Evolutionary conservation across 108 stramenopile genomes (phyloP).

Genomic region (Stephanodiscus triporus): DNA sequence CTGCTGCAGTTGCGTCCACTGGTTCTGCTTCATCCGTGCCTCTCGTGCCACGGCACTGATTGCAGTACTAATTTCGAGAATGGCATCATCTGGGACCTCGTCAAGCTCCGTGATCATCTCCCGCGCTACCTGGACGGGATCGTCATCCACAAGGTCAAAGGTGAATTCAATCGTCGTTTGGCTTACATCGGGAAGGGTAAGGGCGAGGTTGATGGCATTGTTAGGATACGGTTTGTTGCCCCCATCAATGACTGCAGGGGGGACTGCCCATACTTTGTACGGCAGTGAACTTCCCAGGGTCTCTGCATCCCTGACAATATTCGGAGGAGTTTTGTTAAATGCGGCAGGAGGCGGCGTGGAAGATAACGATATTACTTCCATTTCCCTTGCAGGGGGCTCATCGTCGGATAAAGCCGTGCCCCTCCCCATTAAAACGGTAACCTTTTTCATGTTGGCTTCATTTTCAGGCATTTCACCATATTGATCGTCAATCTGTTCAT

Average conservation of each 20-base stretch:
- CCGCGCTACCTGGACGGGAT: conserved; percentile 84
- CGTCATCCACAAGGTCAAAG: conserved; percentile 86
- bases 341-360: conserved; percentile 20
- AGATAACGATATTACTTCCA: conserved; percentile 14
- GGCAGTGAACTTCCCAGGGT: conserved; percentile 15
- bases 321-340: conserved; percentile 3
- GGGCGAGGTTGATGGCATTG: conserved; percentile 75
- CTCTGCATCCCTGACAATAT: conserved; percentile 31
- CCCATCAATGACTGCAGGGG: conserved; percentile 49
- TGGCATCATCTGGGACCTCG: conserved; percentile 73
- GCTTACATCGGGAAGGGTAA: conserved; percentile 80
- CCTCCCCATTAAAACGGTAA: conserved; percentile 87
- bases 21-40: conserved; percentile 76
- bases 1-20: conserved; percentile 49
- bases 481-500: conserved; percentile 59
- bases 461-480: conserved; percentile 90
- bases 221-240: conserved; percentile 58
- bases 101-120: conserved; percentile 89
- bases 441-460: conserved; percentile 83
- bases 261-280: conserved; percentile 70
- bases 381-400: conserved; percentile 31
- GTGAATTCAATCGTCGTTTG: conserved; percentile 86
- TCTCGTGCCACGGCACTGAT: conserved; percentile 80
- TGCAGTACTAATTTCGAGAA: conserved; percentile 85
- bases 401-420: conserved; percentile 70